Percentiles rank a stretch among this genome's conserved stretches.
Evolutionary conservation across 1,284 basidiomycete genomes (phyloP).

Genomic region (Ceratobasidium sp.): DNA sequence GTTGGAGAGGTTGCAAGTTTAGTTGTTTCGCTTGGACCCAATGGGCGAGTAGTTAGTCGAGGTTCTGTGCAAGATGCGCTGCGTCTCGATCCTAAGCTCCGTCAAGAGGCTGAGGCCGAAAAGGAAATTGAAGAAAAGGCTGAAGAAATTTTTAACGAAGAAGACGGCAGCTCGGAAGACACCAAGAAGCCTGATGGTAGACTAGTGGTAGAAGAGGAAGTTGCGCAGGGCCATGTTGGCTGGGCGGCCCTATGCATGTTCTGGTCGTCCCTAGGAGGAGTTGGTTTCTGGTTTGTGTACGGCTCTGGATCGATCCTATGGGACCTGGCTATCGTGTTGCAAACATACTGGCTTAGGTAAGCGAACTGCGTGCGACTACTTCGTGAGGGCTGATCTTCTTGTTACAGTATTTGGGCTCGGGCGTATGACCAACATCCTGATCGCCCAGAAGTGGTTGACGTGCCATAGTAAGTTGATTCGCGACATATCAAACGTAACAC

Average conservation of each 20-base stretch:
- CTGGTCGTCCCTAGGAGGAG: constrained; percentile 55
- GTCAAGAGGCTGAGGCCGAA: constrained; percentile 48
- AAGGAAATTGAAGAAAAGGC: constrained; percentile 52
- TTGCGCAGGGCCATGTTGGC: constrained; percentile 66
- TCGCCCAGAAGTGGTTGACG: constrained; percentile 50
- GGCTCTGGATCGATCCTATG: constrained; percentile 26
- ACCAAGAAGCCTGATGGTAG: constrained; percentile 57
- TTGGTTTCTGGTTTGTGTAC: constrained; percentile 54
- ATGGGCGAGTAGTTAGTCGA: constrained; percentile 63
- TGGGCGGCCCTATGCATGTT: constrained; percentile 54
- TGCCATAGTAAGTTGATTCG: constrained; percentile 45
- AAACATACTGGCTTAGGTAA: constrained; percentile 48
- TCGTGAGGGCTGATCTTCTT: too few species aligned
- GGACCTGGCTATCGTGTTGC: constrained; percentile 38
- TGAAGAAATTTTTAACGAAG: constrained; percentile 48
- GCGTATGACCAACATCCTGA: constrained; percentile 53
- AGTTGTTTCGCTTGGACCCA: constrained; percentile 56
- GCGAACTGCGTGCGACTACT: not conserved
- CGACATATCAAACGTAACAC: too few species aligned
- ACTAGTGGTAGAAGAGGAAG: constrained; percentile 68
- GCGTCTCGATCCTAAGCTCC: constrained; percentile 49
- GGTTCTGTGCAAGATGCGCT: constrained; percentile 61
- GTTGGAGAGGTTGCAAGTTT: constrained; percentile 54
- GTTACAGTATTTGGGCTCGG: constrained; percentile 51
- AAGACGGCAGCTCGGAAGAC: constrained; percentile 6